Evolutionary conservation across 139 green algal species (phyloP).

Genomic region (Chlorella sp.): DNA sequence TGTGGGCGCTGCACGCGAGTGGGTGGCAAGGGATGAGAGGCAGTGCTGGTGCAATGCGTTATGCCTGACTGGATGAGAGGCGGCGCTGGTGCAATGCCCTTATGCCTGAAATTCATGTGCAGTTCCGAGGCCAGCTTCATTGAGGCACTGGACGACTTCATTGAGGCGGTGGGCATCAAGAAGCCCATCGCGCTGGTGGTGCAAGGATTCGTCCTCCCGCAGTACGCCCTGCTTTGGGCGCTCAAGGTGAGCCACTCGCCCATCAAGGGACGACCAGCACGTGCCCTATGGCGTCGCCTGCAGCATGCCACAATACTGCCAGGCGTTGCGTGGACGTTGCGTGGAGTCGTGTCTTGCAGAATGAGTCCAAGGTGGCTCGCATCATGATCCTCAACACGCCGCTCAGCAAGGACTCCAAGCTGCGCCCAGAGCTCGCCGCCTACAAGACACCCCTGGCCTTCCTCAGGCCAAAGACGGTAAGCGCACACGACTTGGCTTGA

Average conservation of each 20-base stretch:
- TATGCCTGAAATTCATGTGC: background rate
- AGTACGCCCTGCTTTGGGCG: conserved; percentile 68
- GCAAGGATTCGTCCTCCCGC: conserved; percentile 60
- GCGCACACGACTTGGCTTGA: too few species aligned
- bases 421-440: conserved; percentile 65
- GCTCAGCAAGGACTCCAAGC: conserved; percentile 45
- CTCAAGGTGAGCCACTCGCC: conserved; percentile 7
- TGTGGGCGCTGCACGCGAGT: too few species aligned
- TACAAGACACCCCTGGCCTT: conserved; percentile 74
- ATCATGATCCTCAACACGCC: conserved; percentile 75
- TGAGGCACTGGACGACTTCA: conserved; percentile 29
- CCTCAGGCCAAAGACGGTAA: conserved; percentile 48
- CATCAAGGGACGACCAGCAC: too few species aligned
- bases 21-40: too few species aligned
- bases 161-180: conserved; percentile 37
- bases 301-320: too few species aligned
- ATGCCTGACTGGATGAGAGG: background rate
- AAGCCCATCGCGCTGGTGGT: conserved; percentile 46
- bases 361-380: conserved; percentile 22
- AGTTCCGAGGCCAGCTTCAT: conserved; percentile 39
- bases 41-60: background rate
- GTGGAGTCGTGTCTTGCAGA: background rate
- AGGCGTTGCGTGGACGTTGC: background rate
- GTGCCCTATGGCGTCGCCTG: too few species aligned
- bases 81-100: background rate